phyloP scores from a whole-genome alignment of 345 rosid species.

The Syzygium oleosum region DNA sequence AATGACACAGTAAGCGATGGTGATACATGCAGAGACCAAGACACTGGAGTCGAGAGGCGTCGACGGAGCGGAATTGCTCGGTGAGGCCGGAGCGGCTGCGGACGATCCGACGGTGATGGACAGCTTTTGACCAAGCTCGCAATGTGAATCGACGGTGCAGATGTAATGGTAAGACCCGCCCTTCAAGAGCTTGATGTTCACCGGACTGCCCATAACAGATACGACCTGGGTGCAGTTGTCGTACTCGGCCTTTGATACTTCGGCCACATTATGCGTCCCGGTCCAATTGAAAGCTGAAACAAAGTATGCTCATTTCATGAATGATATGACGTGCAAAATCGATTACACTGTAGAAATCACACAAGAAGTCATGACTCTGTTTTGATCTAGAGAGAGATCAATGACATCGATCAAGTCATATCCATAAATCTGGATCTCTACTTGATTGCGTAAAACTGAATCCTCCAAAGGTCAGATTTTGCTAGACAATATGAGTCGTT shows the following conservation, averaged over 20 bases:
- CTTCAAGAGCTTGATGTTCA: background rate
- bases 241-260: slow-evolving; percentile 7
- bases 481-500: background rate
- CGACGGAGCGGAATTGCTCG: background rate
- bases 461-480: background rate
- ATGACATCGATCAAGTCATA: too few relatives aligned
- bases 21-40: background rate
- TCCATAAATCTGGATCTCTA: background rate
- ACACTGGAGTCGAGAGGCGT: background rate
- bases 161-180: background rate
- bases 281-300: slow-evolving; percentile 20
- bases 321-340: background rate
- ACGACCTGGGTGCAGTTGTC: slow-evolving; percentile 3
- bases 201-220: background rate
- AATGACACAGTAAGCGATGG: background rate
- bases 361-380: background rate
- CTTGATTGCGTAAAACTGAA: background rate
- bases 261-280: slow-evolving; percentile 7
- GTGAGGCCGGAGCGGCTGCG: background rate
- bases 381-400: too few relatives aligned
- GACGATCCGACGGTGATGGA: background rate
- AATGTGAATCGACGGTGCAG: slow-evolving; percentile 14
- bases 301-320: background rate
- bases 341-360: background rate
- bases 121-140: slow-evolving; percentile 18